Evolutionary conservation across 345 rosid genomes (phyloP), one percentile per base, ranked within the genome.

Genomic region (Iberis pinnata): DNA sequence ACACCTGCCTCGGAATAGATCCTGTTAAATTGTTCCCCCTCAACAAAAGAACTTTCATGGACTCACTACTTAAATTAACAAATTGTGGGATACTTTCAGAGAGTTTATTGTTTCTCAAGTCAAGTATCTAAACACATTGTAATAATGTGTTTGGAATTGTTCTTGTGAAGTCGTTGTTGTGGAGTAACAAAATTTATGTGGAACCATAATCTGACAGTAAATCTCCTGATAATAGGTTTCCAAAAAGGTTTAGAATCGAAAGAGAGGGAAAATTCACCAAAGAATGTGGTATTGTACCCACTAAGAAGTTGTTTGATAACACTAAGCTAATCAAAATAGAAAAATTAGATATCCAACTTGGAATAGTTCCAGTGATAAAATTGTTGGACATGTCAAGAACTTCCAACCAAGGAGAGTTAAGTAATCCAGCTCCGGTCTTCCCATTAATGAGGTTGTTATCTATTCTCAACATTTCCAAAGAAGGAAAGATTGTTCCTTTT

Each of bases 371-470:
- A 0, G 33, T n/a, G 40, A 63, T 31, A 45, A 1, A 2, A 18
- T 63, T 63, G 40, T 53, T 14, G 2, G 60, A 43, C 22, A 53
- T 36, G 54, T 53, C 53, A 10, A 53, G 46, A 0, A 26, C 0
- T 2, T 2, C 1, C 39, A 63, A 24, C 0, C 3, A 0, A 4
- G 2, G 18, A 0, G 19, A 53, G 45, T 8, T 26, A 37, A 6
- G 17, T 32, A 63, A 53, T 36, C 68, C 60, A 26, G 13, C 46
- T 53, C 60, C 54, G 0, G 45, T 45, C 41, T 63, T 18, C 16
- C 60, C 60, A 0, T 22, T 17, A 36, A 62, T 52, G 18, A 43
- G 18, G 19, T 62, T 53, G 46, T 53, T 36, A 43, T 53, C 40
- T 6, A 41, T 17, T 41, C 8, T 41, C 44, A 41, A 16, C 19